Conservation (phyloP, 225 moss, liverwort and hornwort genomes). For the Anthoceros angustus region DNA sequence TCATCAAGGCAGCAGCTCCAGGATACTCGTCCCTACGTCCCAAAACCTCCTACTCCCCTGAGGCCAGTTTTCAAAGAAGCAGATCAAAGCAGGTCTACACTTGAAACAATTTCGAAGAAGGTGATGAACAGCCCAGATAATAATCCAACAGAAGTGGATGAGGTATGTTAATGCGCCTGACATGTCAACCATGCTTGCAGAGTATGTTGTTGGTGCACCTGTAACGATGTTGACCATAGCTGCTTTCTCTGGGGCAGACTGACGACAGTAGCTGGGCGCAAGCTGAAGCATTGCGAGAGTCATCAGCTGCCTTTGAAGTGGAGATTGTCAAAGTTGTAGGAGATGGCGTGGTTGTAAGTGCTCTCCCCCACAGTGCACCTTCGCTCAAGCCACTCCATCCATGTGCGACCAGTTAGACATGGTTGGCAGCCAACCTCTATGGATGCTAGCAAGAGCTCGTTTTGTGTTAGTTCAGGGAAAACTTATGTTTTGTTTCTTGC, state of each 20-base stretch:
- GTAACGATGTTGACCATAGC: constrained; percentile 3
- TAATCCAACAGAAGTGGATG: background rate
- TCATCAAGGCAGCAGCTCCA: constrained; percentile 18
- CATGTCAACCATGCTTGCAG: background rate
- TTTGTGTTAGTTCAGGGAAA: background rate
- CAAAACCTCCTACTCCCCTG: constrained; percentile 11
- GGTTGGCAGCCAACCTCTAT: background rate
- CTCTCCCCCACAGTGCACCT: background rate
- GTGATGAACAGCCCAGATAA: background rate
- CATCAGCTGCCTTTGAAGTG: constrained; percentile 33
- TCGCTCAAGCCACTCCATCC: too few relatives aligned
- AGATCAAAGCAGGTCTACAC: background rate
- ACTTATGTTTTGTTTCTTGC: constrained; percentile 8
- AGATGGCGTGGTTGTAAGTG: constrained; percentile 52
- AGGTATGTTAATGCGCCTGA: background rate
- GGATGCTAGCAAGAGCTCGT: background rate
- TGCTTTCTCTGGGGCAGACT: constrained; percentile 29
- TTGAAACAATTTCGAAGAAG: background rate
- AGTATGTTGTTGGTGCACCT: constrained; percentile 3
- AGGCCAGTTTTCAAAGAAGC: background rate
- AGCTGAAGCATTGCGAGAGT: constrained; percentile 52
- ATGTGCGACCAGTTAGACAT: background rate
- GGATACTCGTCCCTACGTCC: constrained; percentile 20
- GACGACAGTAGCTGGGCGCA: constrained; percentile 65
- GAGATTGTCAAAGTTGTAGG: constrained; percentile 29